Percentiles rank a stretch among this genome's conserved stretches.
These are phyloP conservation scores for Coemansia sp. DNA, from an alignment of 192 early-diverging fungal genomes.

Conservation along the genomic window DNA sequence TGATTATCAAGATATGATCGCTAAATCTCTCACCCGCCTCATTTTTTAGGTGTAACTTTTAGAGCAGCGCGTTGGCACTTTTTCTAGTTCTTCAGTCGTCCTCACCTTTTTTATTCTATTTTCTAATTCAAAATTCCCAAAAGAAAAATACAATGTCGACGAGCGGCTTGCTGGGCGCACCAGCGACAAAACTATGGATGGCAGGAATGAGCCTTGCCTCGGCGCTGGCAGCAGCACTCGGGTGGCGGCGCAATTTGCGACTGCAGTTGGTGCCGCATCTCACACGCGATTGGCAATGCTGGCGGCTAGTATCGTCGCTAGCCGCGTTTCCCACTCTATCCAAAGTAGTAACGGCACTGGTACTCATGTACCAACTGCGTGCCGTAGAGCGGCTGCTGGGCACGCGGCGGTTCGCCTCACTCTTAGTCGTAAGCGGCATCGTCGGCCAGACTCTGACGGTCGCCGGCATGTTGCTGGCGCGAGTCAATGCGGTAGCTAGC, in stretches of 20 bases:
- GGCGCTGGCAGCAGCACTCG: background rate
- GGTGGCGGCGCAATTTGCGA: slow-evolving; percentile 5
- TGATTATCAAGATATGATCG: too few species aligned
- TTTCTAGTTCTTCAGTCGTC: too few species aligned
- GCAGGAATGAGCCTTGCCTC: background rate
- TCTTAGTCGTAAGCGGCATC: slow-evolving; percentile 13
- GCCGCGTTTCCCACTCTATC: slow-evolving; percentile 1
- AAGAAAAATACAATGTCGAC: background rate
- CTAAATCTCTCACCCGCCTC: too few species aligned
- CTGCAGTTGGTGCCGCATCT: slow-evolving; percentile 9
- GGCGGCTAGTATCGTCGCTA: slow-evolving; percentile 14
- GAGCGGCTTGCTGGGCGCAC: slow-evolving; percentile 6
- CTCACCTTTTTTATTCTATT: background rate
- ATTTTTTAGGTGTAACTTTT: too few species aligned
- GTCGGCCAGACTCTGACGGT: slow-evolving; percentile 18
- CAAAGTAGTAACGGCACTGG: background rate
- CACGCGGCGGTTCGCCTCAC: slow-evolving; percentile 21
- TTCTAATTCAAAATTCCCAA: background rate
- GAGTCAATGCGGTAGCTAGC: background rate
- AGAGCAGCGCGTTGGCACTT: too few species aligned
- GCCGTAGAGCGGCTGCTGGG: slow-evolving; percentile 24
- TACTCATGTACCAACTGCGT: slow-evolving; percentile 22
- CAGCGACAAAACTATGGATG: slow-evolving; percentile 21
- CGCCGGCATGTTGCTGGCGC: background rate
- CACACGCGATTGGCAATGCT: slow-evolving; percentile 3